phyloP scores from a whole-genome alignment of 2,329 filamentous ascomycete species.

The Curvularia verruculosa region DNA sequence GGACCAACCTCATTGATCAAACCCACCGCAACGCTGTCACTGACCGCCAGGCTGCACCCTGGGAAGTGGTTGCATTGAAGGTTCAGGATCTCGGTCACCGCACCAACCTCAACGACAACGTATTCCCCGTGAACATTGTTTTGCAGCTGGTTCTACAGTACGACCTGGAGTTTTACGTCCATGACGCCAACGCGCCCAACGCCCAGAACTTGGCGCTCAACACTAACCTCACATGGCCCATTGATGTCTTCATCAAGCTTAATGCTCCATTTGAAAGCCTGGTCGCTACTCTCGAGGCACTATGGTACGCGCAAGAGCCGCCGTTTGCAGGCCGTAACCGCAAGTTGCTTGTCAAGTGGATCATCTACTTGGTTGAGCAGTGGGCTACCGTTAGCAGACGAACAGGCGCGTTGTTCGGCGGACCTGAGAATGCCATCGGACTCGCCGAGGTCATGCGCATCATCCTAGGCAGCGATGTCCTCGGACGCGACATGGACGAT shows the following conservation, averaged over 20 bases:
- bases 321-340: slow-evolving; percentile 66
- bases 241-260: slow-evolving; percentile 69
- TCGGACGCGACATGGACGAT: slow-evolving; percentile 45
- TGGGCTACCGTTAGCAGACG: slow-evolving; percentile 67
- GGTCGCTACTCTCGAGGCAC: slow-evolving; percentile 66
- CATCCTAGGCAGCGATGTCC: slow-evolving; percentile 53
- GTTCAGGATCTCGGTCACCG: slow-evolving; percentile 64
- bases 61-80: slow-evolving; percentile 70
- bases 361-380: slow-evolving; percentile 64
- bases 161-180: slow-evolving; percentile 58
- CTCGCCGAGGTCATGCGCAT: slow-evolving; percentile 48
- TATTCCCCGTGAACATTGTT: slow-evolving; percentile 59
- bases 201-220: slow-evolving; percentile 26
- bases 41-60: slow-evolving; percentile 61
- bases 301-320: slow-evolving; percentile 70
- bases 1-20: slow-evolving; percentile 79
- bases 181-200: slow-evolving; percentile 39
- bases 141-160: slow-evolving; percentile 46
- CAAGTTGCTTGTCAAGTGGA: slow-evolving; percentile 64
- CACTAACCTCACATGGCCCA: slow-evolving; percentile 60
- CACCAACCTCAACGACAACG: slow-evolving; percentile 61
- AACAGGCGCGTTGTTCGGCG: slow-evolving; percentile 63
- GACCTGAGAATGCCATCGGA: slow-evolving; percentile 61
- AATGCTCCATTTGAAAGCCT: slow-evolving; percentile 66
- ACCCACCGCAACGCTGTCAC: slow-evolving; percentile 60